Base-by-base conservation (phyloP, 495 filamentous ascomycete genomes). In the Aspergillus egyptiacus region DNA sequence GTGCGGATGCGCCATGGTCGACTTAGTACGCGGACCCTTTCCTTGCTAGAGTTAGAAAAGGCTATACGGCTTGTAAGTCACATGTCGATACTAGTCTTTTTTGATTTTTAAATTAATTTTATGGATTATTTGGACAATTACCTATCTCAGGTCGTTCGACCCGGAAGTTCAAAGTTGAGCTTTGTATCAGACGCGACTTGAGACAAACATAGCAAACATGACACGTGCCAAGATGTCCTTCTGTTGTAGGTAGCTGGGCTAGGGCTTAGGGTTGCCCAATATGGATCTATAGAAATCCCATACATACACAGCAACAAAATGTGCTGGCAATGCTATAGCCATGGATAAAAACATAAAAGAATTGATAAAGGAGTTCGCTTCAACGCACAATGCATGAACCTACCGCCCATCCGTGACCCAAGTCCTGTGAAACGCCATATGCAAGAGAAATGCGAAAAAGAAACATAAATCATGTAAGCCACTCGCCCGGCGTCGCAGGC, bases 401-500 rank as follows among this genome's bases (percentile, higher is more conserved):
- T 39, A 44, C 23, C 31, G 22, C 43, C 27, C 23, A 32, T 24
- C 47, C 41, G 25, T 36, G 17, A 28, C 38, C 27, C 23, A 45
- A 40, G 35, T 22, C 38, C 46, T 36, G 19, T 27, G 22, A 24
- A 57, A 53, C 46, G 50, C 50, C 50, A 38, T 22, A 46, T 27
- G 17, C 42, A 25, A 44, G 30, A 37, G 22, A 34, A 31, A 24
- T 28, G 22, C 31, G 31, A 40, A 34, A 15, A n/a, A 48, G 48
- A 19, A 51, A 13, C 10, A 23, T 34, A 32, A 27, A 17, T 46
- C 50, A 70, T 57, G 68, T 65, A 42, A 47, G 55, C 69, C 69
- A 74, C 18, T 65, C 69, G 17, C 45, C 48, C 6, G 42, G 50
- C n/a, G 40, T 48, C 13, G 19, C 31, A 2, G 43, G 32, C 27